These are phyloP conservation scores for Leishmania gerbilli DNA, from an alignment of 208 protist genomes.

Conservation along the genomic window DNA sequence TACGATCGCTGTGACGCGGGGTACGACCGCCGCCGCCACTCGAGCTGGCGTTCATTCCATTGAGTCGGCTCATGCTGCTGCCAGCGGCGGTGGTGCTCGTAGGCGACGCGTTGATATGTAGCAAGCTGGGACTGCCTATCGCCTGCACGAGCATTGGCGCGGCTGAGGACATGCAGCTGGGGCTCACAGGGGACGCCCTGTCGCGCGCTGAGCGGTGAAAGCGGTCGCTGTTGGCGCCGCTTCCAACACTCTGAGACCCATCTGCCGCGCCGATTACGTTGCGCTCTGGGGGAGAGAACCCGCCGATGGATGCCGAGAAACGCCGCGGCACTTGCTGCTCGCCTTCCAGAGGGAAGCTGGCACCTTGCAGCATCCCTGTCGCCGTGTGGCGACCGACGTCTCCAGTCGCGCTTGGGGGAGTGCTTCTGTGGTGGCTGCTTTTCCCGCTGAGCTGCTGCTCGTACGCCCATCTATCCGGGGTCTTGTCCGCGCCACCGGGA, in stretches of 20 bases:
- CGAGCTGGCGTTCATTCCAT: constrained; percentile 7
- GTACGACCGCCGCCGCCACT: constrained; percentile 18
- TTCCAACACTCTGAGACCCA: not conserved
- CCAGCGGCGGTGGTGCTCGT: not conserved
- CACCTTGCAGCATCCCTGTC: not conserved
- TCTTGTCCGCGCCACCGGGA: not conserved
- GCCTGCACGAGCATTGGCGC: constrained; percentile 23
- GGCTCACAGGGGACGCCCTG: constrained; percentile 14
- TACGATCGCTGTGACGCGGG: constrained; percentile 29
- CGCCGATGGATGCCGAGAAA: constrained; percentile 5
- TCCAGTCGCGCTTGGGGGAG: not conserved
- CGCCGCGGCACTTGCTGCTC: constrained; percentile 17
- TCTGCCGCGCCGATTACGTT: constrained; percentile 14
- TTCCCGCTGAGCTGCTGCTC: constrained; percentile 9
- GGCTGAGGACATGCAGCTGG: constrained; percentile 17
- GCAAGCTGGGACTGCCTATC: constrained; percentile 12
- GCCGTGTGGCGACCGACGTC: not conserved
- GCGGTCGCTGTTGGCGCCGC: constrained; percentile 9
- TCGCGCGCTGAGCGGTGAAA: constrained; percentile 16
- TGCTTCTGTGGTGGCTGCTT: constrained; percentile 9
- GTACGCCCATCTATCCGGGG: constrained; percentile 3
- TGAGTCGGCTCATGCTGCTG: constrained; percentile 8
- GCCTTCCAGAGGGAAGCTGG: constrained; percentile 12
- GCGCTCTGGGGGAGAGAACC: constrained; percentile 13
- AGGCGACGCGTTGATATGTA: constrained; percentile 5